Percentiles rank a stretch among this genome's conserved stretches.
Conservation (phyloP, 345 rosid species). For the Nephelium lappaceum region DNA sequence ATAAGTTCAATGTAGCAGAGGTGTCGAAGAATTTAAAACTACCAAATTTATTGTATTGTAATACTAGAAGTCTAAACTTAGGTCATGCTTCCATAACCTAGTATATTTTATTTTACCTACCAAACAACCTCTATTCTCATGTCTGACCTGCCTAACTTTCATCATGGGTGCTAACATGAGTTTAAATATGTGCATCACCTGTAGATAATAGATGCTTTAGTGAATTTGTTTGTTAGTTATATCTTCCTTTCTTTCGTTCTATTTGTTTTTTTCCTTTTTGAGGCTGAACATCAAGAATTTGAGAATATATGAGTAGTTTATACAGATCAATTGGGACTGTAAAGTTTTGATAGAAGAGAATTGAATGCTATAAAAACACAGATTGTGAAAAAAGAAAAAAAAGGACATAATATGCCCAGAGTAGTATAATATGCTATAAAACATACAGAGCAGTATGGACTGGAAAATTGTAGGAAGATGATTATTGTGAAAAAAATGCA, state of each 20-base stretch:
- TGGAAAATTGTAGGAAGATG: not conserved
- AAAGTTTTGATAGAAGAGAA: not conserved
- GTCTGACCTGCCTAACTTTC: slow-evolving; percentile 3
- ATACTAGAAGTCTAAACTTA: not conserved
- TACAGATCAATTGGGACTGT: not conserved
- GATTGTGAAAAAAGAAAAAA: too few relatives aligned
- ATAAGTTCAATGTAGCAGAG: not conserved
- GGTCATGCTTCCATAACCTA: not conserved
- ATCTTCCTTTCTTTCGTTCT: not conserved
- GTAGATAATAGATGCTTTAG: not conserved
- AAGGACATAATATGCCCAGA: too few relatives aligned
- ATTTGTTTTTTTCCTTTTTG: not conserved
- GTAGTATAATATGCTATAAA: too few relatives aligned
- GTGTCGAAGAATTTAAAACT: not conserved
- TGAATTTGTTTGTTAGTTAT: not conserved
- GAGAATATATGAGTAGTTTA: not conserved
- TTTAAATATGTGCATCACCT: not conserved
- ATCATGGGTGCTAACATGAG: not conserved
- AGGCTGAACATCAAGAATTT: not conserved
- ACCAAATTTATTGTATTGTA: not conserved
- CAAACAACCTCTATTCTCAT: not conserved
- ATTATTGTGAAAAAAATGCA: slow-evolving; percentile 9
- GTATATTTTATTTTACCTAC: not conserved
- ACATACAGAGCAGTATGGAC: too few relatives aligned
- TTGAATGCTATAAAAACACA: not conserved